These are phyloP conservation scores for Neocucurbitaria cava DNA, from an alignment of 2,329 filamentous ascomycete species.

Conservation along the genomic window DNA sequence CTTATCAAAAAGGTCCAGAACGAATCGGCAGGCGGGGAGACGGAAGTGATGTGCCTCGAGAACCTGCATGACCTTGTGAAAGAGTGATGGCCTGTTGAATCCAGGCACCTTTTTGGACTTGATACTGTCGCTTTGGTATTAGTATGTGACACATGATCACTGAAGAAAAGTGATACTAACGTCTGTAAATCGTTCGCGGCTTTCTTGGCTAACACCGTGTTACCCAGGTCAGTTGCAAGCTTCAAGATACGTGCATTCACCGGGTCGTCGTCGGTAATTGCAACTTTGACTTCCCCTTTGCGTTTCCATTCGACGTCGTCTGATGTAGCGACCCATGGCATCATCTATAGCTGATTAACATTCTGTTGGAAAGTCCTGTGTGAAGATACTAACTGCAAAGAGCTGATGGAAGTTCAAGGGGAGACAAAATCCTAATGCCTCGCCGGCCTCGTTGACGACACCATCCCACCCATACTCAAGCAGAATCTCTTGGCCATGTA, in stretches of 20 bases:
- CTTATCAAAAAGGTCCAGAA: slow-evolving; percentile 94
- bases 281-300: slow-evolving; percentile 57
- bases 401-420: slow-evolving; percentile 79
- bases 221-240: slow-evolving; percentile 85
- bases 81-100: slow-evolving; percentile 79
- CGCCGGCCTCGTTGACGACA: slow-evolving; percentile 81
- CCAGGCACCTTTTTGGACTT: slow-evolving; percentile 76
- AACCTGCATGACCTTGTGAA: slow-evolving; percentile 83
- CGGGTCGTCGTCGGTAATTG: slow-evolving; percentile 67
- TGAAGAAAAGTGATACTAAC: slow-evolving; percentile 47
- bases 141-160: slow-evolving; percentile 10
- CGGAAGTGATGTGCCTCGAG: slow-evolving; percentile 91
- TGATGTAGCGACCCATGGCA: slow-evolving; percentile 44
- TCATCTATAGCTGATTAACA: slow-evolving; percentile 42
- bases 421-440: slow-evolving; percentile 86
- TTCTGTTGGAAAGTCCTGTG: not conserved
- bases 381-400: slow-evolving; percentile 66
- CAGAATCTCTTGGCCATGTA: slow-evolving; percentile 90
- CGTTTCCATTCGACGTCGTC: slow-evolving; percentile 41
- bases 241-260: slow-evolving; percentile 79
- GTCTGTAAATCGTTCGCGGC: slow-evolving; percentile 78
- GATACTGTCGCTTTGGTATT: slow-evolving; percentile 60
- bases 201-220: slow-evolving; percentile 90
- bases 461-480: slow-evolving; percentile 92
- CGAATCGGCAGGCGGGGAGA: slow-evolving; percentile 83